Percentiles rank a stretch among this genome's conserved stretches.
phyloP scores from a whole-genome alignment of 2,329 filamentous ascomycete genomes.

The Alternaria dauci region DNA sequence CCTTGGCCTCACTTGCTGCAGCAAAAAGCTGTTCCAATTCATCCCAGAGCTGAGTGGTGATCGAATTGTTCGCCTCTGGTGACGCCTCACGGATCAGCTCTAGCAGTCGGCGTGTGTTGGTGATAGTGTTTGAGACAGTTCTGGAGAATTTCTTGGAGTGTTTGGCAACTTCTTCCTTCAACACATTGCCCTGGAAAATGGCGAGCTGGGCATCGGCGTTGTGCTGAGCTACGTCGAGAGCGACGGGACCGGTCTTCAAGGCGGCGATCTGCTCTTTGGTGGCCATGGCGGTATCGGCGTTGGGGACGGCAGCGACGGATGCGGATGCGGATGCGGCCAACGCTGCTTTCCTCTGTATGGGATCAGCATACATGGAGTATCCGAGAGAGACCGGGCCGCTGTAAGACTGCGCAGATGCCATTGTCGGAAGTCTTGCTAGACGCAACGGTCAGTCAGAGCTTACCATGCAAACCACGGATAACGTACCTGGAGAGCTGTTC shows the following conservation, averaged over 20 bases:
- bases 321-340: conserved; percentile 8
- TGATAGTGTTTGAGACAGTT: conserved; percentile 26
- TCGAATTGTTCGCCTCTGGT: conserved; percentile 20
- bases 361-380: conserved; percentile 31
- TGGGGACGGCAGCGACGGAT: not conserved
- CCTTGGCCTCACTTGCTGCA: conserved; percentile 27
- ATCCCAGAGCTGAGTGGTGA: conserved; percentile 32
- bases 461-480: too few species aligned
- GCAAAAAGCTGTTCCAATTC: conserved; percentile 40
- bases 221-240: not conserved
- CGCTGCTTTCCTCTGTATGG: conserved; percentile 13
- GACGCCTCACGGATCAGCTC: conserved; percentile 32
- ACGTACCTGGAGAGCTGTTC: not conserved
- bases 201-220: conserved; percentile 34
- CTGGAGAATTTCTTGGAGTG: conserved; percentile 27
- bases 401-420: conserved; percentile 16
- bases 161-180: conserved; percentile 35
- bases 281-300: conserved; percentile 26
- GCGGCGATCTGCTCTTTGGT: conserved; percentile 39
- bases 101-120: conserved; percentile 34
- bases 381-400: conserved; percentile 24
- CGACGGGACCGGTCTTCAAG: not conserved
- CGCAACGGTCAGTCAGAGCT: not conserved
- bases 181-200: conserved; percentile 24
- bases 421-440: conserved; percentile 1